A percentile compares a stretch with the other conserved stretches of the same genome.
Evolutionary conservation across 2,329 filamentous ascomycete genomes (phyloP).

Genomic region (Claviceps capensis): DNA sequence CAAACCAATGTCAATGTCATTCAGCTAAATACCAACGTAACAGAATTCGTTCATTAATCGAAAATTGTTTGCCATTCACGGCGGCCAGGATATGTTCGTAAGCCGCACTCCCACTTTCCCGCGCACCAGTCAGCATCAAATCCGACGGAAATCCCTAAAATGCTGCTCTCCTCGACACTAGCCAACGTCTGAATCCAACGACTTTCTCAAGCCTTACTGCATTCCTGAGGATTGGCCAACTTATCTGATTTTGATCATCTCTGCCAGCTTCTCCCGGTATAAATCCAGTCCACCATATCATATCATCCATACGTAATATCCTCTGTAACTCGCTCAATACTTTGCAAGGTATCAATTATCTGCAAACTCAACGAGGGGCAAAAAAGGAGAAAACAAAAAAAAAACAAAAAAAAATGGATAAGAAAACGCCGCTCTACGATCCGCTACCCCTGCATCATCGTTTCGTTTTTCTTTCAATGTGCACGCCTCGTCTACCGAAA

Average conservation of each 20-base stretch:
- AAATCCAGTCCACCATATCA: neutral
- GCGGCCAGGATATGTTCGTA: constrained; percentile 1
- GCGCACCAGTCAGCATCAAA: neutral
- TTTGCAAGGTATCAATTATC: constrained; percentile 4
- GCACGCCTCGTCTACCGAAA: constrained; percentile 44
- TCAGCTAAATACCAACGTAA: neutral
- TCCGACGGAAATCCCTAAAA: neutral
- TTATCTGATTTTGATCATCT: neutral
- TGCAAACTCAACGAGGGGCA: neutral
- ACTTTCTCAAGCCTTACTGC: neutral
- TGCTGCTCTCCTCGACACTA: neutral
- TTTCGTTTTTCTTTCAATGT: neutral
- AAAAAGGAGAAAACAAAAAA: neutral
- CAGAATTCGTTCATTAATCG: constrained; percentile 1
- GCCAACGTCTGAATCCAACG: neutral
- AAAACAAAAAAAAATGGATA: neutral
- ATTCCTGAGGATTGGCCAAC: neutral
- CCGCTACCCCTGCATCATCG: neutral
- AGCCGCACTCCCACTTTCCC: neutral
- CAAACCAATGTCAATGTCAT: neutral
- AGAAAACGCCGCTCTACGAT: neutral
- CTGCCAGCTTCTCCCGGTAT: neutral
- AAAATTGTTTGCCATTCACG: neutral
- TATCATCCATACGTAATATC: neutral
- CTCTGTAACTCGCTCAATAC: constrained; percentile 1